phyloP scores from a whole-genome alignment of 805 yeast genomes.

The Torulaspora quercuum region DNA sequence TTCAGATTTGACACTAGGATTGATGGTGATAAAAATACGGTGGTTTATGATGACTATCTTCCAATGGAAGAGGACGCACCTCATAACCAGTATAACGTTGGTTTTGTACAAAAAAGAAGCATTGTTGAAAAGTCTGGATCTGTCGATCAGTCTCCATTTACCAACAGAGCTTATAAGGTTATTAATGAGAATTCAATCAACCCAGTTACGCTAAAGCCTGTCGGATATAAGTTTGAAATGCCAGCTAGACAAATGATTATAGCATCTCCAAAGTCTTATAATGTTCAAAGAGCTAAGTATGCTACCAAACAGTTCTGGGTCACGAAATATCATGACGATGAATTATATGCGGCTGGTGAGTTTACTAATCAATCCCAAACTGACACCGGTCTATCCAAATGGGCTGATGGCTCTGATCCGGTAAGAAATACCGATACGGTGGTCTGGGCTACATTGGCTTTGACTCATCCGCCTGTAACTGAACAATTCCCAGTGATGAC shows the following conservation, averaged over 20 bases:
- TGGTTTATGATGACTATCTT: constrained; percentile 64
- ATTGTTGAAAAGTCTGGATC: constrained; percentile 66
- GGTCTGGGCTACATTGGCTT: constrained; percentile 77
- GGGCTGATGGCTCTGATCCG: constrained; percentile 64
- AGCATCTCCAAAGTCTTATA: constrained; percentile 60
- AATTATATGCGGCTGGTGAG: constrained; percentile 78
- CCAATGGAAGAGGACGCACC: constrained; percentile 53
- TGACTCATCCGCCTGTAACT: constrained; percentile 77
- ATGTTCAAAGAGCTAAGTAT: constrained; percentile 65
- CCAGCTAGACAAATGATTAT: constrained; percentile 75
- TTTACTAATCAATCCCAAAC: constrained; percentile 74
- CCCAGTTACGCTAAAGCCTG: constrained; percentile 65
- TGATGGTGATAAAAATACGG: constrained; percentile 77
- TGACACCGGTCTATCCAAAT: constrained; percentile 67
- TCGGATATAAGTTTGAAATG: constrained; percentile 69
- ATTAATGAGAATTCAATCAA: constrained; percentile 70
- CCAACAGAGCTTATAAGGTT: constrained; percentile 69
- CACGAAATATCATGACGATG: constrained; percentile 69
- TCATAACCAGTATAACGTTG: constrained; percentile 69
- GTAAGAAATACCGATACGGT: constrained; percentile 75
- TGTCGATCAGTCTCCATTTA: constrained; percentile 71
- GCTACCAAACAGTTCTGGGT: constrained; percentile 82
- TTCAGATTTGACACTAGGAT: constrained; percentile 79
- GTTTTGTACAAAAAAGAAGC: constrained; percentile 61
- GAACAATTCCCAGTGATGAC: constrained; percentile 93